phyloP scores from a whole-genome alignment of 2,329 filamentous ascomycete genomes.

The Colletotrichum filicis region DNA sequence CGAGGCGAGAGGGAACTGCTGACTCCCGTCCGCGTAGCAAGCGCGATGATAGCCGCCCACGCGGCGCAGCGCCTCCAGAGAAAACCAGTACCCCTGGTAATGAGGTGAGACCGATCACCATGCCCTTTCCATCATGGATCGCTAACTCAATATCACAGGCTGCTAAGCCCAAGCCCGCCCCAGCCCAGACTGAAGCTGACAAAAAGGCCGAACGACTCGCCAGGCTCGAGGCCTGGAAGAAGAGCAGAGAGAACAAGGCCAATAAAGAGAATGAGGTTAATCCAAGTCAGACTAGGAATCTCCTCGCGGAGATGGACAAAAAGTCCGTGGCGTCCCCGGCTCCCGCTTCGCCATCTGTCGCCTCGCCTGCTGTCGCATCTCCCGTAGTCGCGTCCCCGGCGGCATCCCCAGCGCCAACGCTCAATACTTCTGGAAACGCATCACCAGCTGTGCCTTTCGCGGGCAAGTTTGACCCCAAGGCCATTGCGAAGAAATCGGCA shows the following conservation, averaged over 20 bases:
- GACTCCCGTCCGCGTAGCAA: slow-evolving; percentile 75
- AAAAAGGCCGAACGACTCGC: slow-evolving; percentile 85
- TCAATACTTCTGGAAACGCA: slow-evolving; percentile 53
- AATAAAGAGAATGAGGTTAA: slow-evolving; percentile 77
- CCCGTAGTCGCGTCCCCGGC: slow-evolving; percentile 44
- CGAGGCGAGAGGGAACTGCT: slow-evolving; percentile 76
- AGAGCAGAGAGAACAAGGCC: slow-evolving; percentile 83
- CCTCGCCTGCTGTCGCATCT: slow-evolving; percentile 59
- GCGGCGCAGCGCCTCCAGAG: slow-evolving; percentile 62
- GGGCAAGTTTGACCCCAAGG: slow-evolving; percentile 89
- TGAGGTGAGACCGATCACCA: slow-evolving; percentile 62
- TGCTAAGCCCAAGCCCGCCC: slow-evolving; percentile 62
- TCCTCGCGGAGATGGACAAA: slow-evolving; percentile 79
- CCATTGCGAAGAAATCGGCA: slow-evolving; percentile 82
- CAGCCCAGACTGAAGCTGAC: slow-evolving; percentile 73
- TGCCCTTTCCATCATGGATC: not conserved
- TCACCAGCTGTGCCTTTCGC: slow-evolving; percentile 71
- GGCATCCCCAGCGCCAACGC: slow-evolving; percentile 42
- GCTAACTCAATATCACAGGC: slow-evolving; percentile 53
- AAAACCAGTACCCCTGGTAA: slow-evolving; percentile 59
- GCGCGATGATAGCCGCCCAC: slow-evolving; percentile 70
- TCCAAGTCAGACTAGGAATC: slow-evolving; percentile 71
- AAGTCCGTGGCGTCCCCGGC: slow-evolving; percentile 62
- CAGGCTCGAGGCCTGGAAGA: slow-evolving; percentile 91
- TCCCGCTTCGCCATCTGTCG: slow-evolving; percentile 61